These are phyloP conservation scores for Cunninghamia lanceolata DNA, from an alignment of 75 land plant species.

Conservation along the genomic window DNA sequence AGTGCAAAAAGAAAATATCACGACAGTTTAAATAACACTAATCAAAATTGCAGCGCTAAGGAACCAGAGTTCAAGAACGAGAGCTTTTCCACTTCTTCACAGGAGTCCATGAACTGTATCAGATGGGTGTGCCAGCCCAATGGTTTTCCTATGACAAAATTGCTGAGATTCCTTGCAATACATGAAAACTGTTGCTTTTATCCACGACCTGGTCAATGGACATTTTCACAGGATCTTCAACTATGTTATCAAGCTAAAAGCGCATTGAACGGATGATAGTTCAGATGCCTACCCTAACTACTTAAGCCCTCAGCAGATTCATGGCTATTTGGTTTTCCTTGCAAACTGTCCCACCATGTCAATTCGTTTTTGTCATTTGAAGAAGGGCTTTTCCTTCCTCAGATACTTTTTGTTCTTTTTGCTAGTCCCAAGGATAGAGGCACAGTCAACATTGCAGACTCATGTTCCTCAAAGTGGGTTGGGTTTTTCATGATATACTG, in stretches of 20 bases:
- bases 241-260: not conserved
- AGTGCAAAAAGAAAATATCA: not conserved
- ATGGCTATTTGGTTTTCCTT: not conserved
- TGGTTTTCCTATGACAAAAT: not conserved
- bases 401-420: not conserved
- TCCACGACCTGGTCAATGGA: not conserved
- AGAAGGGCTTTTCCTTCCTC: not conserved
- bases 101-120: not conserved
- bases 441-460: not conserved
- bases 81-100: not conserved
- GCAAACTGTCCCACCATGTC: not conserved
- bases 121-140: not conserved
- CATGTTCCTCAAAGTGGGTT: not conserved
- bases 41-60: not conserved
- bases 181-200: not conserved
- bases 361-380: not conserved
- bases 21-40: not conserved
- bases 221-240: not conserved
- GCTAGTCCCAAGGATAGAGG: not conserved
- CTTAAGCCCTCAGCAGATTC: not conserved
- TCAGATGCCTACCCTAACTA: not conserved
- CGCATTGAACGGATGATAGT: not conserved
- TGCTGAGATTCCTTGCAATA: not conserved
- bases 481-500: not conserved
- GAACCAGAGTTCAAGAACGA: not conserved